Conservation (phyloP, 2,329 filamentous ascomycete species). For the Fulvia fulva region DNA sequence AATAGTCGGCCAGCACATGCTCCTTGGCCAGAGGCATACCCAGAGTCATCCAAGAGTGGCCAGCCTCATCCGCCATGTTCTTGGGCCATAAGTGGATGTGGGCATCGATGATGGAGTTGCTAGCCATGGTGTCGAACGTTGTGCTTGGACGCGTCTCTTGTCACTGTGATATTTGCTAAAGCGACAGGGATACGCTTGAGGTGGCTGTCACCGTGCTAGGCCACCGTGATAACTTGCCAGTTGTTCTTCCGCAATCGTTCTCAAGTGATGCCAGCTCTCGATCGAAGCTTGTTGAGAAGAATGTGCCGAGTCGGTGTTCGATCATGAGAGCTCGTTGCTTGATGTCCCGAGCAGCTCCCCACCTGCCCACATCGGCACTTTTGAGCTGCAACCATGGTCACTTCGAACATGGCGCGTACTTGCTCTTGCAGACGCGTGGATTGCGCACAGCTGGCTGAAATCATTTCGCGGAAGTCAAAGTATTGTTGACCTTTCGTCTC, state of each 20-base stretch:
- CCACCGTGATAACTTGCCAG: neutral
- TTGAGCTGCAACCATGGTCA: neutral
- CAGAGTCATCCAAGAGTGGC: constrained; percentile 66
- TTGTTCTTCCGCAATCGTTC: neutral
- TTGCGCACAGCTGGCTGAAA: neutral
- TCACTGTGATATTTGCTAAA: neutral
- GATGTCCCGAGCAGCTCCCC: constrained; percentile 10
- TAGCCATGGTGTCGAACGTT: constrained; percentile 23
- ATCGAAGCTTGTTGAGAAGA: neutral
- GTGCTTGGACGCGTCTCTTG: neutral
- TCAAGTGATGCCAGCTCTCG: neutral
- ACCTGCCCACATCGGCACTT: constrained; percentile 1
- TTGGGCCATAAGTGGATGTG: constrained; percentile 85
- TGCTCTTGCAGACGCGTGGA: constrained; percentile 5
- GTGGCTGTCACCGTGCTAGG: neutral
- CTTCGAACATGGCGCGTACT: constrained; percentile 7
- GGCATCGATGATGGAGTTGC: constrained; percentile 66
- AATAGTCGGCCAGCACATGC: constrained; percentile 48
- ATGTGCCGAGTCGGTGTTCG: neutral
- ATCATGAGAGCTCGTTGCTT: constrained; percentile 9
- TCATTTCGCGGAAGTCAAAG: neutral
- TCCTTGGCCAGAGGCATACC: constrained; percentile 58
- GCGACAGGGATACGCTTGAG: neutral
- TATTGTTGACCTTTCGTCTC: neutral
- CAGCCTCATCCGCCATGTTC: constrained; percentile 55